Conservation (phyloP, 305 asterid species). For the Striga hermonthica region DNA sequence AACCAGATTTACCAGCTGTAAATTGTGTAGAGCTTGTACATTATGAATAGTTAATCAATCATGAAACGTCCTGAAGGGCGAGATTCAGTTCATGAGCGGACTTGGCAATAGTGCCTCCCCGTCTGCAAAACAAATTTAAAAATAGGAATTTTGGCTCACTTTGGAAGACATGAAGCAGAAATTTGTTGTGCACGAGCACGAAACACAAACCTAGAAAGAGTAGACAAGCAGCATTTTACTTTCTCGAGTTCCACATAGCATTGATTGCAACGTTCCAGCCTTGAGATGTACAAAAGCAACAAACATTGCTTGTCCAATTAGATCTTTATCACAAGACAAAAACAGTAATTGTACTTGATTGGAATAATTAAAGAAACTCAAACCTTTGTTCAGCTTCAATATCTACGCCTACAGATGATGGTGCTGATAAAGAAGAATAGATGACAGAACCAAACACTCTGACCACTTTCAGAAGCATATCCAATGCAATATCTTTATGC, state of each 20-base stretch:
- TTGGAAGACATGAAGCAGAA: constrained; percentile 23
- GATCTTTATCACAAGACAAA: constrained; percentile 22
- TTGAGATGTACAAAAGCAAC: constrained; percentile 32
- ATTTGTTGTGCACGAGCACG: neutral
- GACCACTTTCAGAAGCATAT: constrained; percentile 83
- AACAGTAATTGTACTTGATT: neutral
- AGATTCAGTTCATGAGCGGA: constrained; percentile 86
- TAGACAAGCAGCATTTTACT: constrained; percentile 62
- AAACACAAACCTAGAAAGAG: constrained; percentile 60
- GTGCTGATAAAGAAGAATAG: constrained; percentile 75
- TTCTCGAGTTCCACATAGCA: constrained; percentile 95
- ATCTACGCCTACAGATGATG: constrained; percentile 91
- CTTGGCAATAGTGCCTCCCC: constrained; percentile 89
- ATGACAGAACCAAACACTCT: constrained; percentile 87
- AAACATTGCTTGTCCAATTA: constrained; percentile 28
- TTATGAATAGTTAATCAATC: constrained; percentile 37
- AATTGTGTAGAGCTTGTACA: constrained; percentile 32
- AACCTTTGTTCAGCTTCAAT: constrained; percentile 98
- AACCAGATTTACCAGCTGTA: constrained; percentile 26
- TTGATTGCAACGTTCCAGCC: constrained; percentile 92
- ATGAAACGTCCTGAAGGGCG: constrained; percentile 80
- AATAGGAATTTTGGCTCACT: constrained; percentile 20
- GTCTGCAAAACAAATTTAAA: constrained; percentile 44
- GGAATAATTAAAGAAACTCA: constrained; percentile 25
- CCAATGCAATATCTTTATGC: constrained; percentile 84